Evolutionary conservation across 345 rosid genomes (phyloP).

Genomic region (Salix suchowensis): DNA sequence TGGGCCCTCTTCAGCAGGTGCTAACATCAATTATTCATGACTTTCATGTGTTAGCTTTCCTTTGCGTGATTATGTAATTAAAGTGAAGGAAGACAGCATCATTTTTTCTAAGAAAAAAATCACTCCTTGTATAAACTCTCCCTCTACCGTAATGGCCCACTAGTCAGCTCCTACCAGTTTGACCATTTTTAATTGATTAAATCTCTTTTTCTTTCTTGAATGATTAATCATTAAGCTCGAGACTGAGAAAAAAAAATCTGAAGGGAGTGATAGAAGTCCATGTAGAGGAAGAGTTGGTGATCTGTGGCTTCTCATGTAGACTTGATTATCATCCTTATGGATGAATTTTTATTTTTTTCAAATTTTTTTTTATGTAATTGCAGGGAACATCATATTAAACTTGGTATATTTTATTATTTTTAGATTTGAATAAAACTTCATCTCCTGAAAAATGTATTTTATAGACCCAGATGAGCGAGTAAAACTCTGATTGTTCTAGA

Average conservation of each 20-base stretch:
- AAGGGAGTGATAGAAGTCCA: background rate
- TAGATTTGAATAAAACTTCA: too few relatives aligned
- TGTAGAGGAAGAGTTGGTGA: too few relatives aligned
- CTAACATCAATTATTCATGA: slow-evolving; percentile 8
- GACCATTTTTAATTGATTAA: background rate
- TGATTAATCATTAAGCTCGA: slow-evolving; percentile 9
- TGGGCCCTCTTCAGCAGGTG: background rate
- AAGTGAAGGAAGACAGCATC: slow-evolving; percentile 44
- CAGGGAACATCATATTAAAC: too few relatives aligned
- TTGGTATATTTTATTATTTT: too few relatives aligned
- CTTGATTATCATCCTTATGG: too few relatives aligned
- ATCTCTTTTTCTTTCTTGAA: background rate
- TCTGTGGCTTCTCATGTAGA: too few relatives aligned
- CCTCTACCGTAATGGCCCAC: slow-evolving; percentile 11
- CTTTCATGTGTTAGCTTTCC: slow-evolving; percentile 1
- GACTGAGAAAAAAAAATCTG: background rate
- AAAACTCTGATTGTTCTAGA: accelerated
- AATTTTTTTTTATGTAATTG: too few relatives aligned
- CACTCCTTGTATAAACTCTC: slow-evolving; percentile 1
- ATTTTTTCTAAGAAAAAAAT: slow-evolving; percentile 22
- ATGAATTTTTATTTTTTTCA: too few relatives aligned
- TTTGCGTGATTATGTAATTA: background rate
- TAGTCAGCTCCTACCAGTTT: slow-evolving; percentile 12
- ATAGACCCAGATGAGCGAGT: accelerated
- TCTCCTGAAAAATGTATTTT: too few relatives aligned